Percentiles rank a stretch among this genome's conserved stretches.
phyloP scores from a whole-genome alignment of 139 green algal genomes.

The Haematococcus lacustris region DNA sequence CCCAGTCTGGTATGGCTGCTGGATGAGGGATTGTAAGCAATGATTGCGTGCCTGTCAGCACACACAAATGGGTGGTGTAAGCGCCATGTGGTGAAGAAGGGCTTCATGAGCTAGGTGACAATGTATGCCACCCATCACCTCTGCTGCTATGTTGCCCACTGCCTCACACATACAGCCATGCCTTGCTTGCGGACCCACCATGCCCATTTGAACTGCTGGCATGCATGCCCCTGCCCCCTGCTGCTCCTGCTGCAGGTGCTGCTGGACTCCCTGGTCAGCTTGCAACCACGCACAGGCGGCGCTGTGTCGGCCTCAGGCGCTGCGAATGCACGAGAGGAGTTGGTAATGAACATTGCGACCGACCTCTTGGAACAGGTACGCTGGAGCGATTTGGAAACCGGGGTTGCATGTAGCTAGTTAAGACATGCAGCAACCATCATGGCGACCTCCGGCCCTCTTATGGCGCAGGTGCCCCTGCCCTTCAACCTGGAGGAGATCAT shows the following conservation, averaged over 20 bases:
- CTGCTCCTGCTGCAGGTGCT: constrained; percentile 18
- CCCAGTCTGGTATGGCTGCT: too few species aligned
- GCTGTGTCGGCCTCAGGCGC: constrained; percentile 8
- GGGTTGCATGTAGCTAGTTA: background rate
- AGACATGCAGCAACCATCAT: background rate
- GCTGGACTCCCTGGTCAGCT: constrained; percentile 57
- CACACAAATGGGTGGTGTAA: too few species aligned
- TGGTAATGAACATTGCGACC: constrained; percentile 54
- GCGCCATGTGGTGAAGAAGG: too few species aligned
- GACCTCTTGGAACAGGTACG: constrained; percentile 59
- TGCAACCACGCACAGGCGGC: constrained; percentile 46
- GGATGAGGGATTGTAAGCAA: too few species aligned
- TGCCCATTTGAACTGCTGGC: too few species aligned
- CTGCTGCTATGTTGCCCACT: too few species aligned
- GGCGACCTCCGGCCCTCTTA: background rate
- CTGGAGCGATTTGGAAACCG: background rate
- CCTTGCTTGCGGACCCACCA: too few species aligned
- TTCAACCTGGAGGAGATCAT: constrained; percentile 75
- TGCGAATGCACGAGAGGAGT: constrained; percentile 36
- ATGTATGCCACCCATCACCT: too few species aligned
- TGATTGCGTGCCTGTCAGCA: too few species aligned
- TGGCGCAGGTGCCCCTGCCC: constrained; percentile 44
- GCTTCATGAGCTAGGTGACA: too few species aligned
- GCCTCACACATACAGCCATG: too few species aligned
- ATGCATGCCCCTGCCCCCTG: too few species aligned